These are phyloP conservation scores for Penicillium thymicola DNA, from an alignment of 2,329 filamentous ascomycete species.

Conservation along the genomic window DNA sequence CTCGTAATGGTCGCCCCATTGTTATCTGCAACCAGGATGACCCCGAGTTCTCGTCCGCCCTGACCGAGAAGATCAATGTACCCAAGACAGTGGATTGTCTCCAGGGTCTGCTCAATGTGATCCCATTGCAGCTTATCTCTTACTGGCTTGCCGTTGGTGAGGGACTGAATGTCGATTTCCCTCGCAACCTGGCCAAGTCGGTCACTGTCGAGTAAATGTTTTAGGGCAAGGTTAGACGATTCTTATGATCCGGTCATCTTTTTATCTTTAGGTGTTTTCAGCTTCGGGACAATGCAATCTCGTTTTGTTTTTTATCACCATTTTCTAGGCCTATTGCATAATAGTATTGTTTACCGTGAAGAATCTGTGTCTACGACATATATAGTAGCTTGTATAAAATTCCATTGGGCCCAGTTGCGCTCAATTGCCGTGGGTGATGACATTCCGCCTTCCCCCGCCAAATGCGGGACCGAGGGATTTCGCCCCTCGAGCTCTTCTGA, in stretches of 20 bases:
- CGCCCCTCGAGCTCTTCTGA: constrained; percentile 2
- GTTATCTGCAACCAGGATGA: constrained; percentile 95
- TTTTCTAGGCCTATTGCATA: background rate
- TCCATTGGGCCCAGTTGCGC: background rate
- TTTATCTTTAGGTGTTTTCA: constrained; percentile 25
- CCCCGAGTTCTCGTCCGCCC: constrained; percentile 79
- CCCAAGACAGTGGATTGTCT: constrained; percentile 92
- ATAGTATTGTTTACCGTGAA: background rate
- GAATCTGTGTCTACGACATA: background rate
- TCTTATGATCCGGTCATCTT: constrained; percentile 22
- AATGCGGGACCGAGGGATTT: constrained; percentile 19
- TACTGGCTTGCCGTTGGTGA: constrained; percentile 98
- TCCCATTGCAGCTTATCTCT: constrained; percentile 94
- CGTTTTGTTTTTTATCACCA: constrained; percentile 1
- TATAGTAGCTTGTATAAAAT: background rate
- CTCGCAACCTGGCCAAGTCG: constrained; percentile 96
- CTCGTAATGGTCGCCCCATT: constrained; percentile 91
- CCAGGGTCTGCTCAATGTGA: constrained; percentile 95
- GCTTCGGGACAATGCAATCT: constrained; percentile 21
- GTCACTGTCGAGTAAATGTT: constrained; percentile 87
- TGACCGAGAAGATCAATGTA: constrained; percentile 96
- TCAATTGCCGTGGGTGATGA: constrained; percentile 12
- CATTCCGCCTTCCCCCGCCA: constrained; percentile 18
- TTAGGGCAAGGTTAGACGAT: constrained; percentile 19
- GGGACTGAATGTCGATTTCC: constrained; percentile 97